Evolutionary conservation across 345 rosid species (phyloP).

Genomic region (Euphorbia peplus): DNA sequence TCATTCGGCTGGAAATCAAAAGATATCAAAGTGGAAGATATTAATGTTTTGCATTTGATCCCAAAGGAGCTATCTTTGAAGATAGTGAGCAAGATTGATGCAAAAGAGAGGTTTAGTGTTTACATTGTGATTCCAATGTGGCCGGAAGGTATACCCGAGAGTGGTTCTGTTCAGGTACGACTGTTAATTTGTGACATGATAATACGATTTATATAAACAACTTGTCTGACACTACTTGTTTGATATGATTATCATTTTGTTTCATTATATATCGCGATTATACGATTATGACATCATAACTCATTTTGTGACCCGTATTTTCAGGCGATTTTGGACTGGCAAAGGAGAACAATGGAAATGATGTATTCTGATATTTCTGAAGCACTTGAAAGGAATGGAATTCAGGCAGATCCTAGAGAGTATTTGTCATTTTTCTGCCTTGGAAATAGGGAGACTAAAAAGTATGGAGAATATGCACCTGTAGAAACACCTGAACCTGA

Average conservation of each 20-base stretch:
- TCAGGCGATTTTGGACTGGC: slow-evolving; percentile 83
- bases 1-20: slow-evolving; percentile 61
- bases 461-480: slow-evolving; percentile 42
- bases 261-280: too few species aligned
- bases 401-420: slow-evolving; percentile 48
- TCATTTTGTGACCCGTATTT: too few species aligned
- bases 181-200: too few species aligned
- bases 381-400: slow-evolving; percentile 44
- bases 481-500: slow-evolving; percentile 42
- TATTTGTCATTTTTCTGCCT: slow-evolving; percentile 75
- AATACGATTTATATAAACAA: too few species aligned
- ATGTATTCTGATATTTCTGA: slow-evolving; percentile 63
- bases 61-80: slow-evolving; percentile 78
- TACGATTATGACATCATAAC: too few species aligned
- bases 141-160: slow-evolving; percentile 82
- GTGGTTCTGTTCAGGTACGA: slow-evolving; percentile 46
- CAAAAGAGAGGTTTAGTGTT: slow-evolving; percentile 60
- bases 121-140: slow-evolving; percentile 85
- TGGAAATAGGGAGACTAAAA: slow-evolving; percentile 52
- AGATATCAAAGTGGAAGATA: slow-evolving; percentile 45
- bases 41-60: slow-evolving; percentile 61
- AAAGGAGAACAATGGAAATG: slow-evolving; percentile 83
- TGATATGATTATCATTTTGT: too few species aligned
- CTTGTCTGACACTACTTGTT: too few species aligned
- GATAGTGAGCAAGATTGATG: slow-evolving; percentile 72